Conservation (phyloP, 1,284 basidiomycete genomes). For the Laetiporus sulphureus region DNA sequence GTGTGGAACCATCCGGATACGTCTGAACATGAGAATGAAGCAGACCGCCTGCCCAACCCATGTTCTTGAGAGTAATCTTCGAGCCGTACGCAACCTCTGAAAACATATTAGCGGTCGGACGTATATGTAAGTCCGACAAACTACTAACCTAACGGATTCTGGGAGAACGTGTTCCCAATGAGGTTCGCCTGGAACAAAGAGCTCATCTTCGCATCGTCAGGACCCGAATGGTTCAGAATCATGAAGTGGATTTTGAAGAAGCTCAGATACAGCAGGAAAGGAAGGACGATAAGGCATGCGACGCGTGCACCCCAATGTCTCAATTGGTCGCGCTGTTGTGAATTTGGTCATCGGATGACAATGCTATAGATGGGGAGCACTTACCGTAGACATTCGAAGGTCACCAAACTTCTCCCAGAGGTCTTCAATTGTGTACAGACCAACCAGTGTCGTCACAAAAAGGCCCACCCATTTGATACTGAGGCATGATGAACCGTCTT, state of each 20-base stretch:
- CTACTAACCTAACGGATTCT: conserved; percentile 72
- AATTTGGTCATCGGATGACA: conserved; percentile 10
- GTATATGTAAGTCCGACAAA: not conserved
- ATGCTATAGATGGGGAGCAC: not conserved
- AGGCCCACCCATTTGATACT: conserved; percentile 97
- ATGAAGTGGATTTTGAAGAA: conserved; percentile 97
- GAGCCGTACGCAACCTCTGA: conserved; percentile 88
- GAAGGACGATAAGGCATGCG: conserved; percentile 82
- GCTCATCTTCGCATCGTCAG: conserved; percentile 98
- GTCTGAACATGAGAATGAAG: conserved; percentile 96
- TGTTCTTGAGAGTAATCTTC: conserved; percentile 92
- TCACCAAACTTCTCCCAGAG: conserved; percentile 99
- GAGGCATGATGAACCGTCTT: not conserved
- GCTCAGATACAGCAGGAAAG: conserved; percentile 87
- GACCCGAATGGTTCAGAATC: conserved; percentile 89
- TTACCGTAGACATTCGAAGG: conserved; percentile 81
- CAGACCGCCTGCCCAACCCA: conserved; percentile 95
- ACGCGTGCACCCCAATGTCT: conserved; percentile 91
- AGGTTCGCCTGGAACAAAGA: conserved; percentile 98
- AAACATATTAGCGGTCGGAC: conserved; percentile 1
- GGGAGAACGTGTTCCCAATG: conserved; percentile 86
- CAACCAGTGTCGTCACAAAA: conserved; percentile 92
- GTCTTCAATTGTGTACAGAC: conserved; percentile 95
- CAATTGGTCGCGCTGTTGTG: conserved; percentile 61
- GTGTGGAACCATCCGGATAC: conserved; percentile 87